These are phyloP conservation scores for Pulveroboletus ravenelii DNA, from an alignment of 768 basidiomycete genomes.

Conservation along the genomic window DNA sequence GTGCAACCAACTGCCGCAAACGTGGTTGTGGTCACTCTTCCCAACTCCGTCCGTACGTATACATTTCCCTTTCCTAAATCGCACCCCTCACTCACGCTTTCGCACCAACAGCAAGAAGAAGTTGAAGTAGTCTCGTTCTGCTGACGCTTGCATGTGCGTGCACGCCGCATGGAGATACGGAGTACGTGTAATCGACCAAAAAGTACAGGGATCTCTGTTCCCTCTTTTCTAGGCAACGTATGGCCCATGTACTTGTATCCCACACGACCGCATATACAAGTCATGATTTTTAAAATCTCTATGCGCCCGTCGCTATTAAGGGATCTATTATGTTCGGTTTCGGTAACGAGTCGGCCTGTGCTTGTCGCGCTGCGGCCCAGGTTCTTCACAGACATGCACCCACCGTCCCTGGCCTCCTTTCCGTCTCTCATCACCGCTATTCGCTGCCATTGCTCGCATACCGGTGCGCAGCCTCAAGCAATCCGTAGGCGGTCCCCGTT, in stretches of 20 bases:
- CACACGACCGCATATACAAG: conserved; percentile 18
- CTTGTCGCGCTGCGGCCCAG: too few species aligned
- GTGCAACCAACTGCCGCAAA: conserved; percentile 99
- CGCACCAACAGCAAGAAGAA: conserved; percentile 75
- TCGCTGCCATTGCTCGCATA: too few species aligned
- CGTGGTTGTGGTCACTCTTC: conserved; percentile 86
- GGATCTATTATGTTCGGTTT: not conserved
- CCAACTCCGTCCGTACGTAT: conserved; percentile 83
- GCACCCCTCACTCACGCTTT: not conserved
- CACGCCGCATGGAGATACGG: conserved; percentile 6
- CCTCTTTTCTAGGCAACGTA: not conserved
- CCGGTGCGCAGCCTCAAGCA: too few species aligned
- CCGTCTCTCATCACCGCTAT: too few species aligned
- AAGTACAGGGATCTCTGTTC: not conserved
- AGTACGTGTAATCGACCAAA: conserved; percentile 10
- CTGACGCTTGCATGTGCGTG: not conserved
- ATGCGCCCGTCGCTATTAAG: not conserved
- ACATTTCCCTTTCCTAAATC: not conserved
- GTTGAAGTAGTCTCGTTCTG: conserved; percentile 64
- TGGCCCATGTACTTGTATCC: conserved; percentile 17
- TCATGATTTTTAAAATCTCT: too few species aligned
- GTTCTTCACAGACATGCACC: too few species aligned
- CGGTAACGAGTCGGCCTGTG: not conserved
- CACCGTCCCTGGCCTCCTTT: too few species aligned
- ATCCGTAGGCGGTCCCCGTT: too few species aligned